Evolutionary conservation across 129 eudicot species (phyloP), one percentile per base, ranked within the genome.

Genomic region (Helianthus tuberosus): DNA sequence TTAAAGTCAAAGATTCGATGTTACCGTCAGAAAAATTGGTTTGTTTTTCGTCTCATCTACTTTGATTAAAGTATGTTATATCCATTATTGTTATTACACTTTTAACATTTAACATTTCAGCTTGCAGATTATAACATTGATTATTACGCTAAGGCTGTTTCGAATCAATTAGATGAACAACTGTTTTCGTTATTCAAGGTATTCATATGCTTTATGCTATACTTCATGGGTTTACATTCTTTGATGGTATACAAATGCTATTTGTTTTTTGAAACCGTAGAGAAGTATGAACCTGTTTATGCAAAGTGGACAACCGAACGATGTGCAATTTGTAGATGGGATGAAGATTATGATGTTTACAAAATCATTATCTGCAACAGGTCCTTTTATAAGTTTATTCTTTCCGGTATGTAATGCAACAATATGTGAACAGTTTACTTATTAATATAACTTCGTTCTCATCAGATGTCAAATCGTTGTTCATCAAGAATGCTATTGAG

Each of bases 401-500:
- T 44, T 36, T 57, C 50, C 53, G 8, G 55, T 38, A 70, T 70
- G 6, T 53, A 52, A 69, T 32, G 32, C 9, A 12, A 49, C 27
- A 14, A 75, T 51, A 17, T 25, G 23, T 41, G 2, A 15, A 27
- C n/a, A 70, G 2, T 16, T 69, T 4, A n/a, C 58, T 16, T 53
- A 61, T 53, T 54, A 57, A 74, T 32, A 6, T 6, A 15, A 11
- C 1, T 64, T 20, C 38, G 13, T 59, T 17, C 15, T 36, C 63
- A 60, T 52, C 82, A 95, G 99, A 76, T 95, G 99, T 75, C 90
- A 95, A 87, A 95, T 95, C 73, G 97, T 91, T 1, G 94, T 95
- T 27, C 99, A 91, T 79, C 92, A 95, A 85, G 99, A 95, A 87
- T 95, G 99, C 83, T 91, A 95, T 69, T 97, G 99, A 72, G 94